Conservation (phyloP, 345 rosid species). For the Salix arbutifolia region DNA sequence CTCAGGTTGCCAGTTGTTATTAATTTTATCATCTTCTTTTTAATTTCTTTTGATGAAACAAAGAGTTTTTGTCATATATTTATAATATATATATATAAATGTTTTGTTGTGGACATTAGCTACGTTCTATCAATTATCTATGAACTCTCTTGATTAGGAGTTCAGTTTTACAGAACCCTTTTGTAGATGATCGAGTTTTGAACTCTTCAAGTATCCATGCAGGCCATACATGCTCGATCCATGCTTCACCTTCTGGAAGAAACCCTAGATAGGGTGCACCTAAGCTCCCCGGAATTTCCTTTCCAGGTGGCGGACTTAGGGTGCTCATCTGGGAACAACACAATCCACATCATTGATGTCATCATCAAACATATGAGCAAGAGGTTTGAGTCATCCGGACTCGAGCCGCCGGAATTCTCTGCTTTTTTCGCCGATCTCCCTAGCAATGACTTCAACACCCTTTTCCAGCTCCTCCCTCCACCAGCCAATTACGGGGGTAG, state of each 20-base stretch:
- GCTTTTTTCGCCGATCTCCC: slow-evolving; percentile 93
- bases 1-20: slow-evolving; percentile 53
- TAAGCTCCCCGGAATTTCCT: slow-evolving; percentile 48
- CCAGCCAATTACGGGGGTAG: slow-evolving; percentile 47
- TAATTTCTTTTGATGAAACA: no score
- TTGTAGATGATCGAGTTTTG: not conserved
- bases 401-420: slow-evolving; percentile 66
- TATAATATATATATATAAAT: no score
- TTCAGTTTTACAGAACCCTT: no score
- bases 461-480: slow-evolving; percentile 84
- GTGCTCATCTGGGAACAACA: slow-evolving; percentile 79
- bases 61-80: no score
- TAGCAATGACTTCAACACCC: slow-evolving; percentile 90
- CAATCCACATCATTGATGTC: slow-evolving; percentile 55
- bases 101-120: no score
- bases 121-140: no score
- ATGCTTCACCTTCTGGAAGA: slow-evolving; percentile 83
- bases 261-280: slow-evolving; percentile 68
- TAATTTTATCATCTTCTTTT: not conserved
- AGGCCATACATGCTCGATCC: slow-evolving; percentile 87
- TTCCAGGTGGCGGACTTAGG: slow-evolving; percentile 90
- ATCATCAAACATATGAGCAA: slow-evolving; percentile 79
- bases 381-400: slow-evolving; percentile 52
- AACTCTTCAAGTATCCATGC: slow-evolving; percentile 9
- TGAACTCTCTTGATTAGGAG: no score